phyloP scores from a whole-genome alignment of 176 grass and related monocot genomes.

The Miscanthus lutarioriparius region DNA sequence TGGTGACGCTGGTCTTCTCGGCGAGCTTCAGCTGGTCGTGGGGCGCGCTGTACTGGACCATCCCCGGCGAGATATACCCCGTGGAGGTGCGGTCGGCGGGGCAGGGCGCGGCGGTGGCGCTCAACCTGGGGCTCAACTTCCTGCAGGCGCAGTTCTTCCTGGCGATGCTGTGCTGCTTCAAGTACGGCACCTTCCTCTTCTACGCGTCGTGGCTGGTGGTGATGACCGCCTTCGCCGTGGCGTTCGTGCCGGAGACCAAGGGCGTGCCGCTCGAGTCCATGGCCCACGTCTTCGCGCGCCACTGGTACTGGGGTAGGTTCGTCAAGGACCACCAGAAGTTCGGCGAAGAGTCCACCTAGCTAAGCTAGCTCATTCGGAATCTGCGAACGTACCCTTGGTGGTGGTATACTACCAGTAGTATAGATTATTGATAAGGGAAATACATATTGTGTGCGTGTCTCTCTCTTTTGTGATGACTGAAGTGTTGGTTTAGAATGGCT shows the following conservation, averaged over 20 bases:
- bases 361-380: background rate
- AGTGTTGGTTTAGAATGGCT: background rate
- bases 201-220: constrained; percentile 66
- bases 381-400: background rate
- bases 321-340: constrained; percentile 40
- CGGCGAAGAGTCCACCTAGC: constrained; percentile 32
- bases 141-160: constrained; percentile 82
- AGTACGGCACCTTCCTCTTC: constrained; percentile 62
- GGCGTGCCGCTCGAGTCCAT: constrained; percentile 70
- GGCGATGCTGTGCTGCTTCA: constrained; percentile 75
- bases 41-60: constrained; percentile 76
- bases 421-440: background rate
- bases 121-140: constrained; percentile 80
- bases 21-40: constrained; percentile 86
- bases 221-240: constrained; percentile 68
- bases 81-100: constrained; percentile 79
- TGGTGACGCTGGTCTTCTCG: constrained; percentile 58
- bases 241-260: constrained; percentile 68
- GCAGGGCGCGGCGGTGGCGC: constrained; percentile 64
- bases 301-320: constrained; percentile 80
- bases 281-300: constrained; percentile 55
- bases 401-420: background rate
- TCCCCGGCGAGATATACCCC: constrained; percentile 83
- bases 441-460: background rate
- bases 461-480: background rate